A percentile compares a stretch with the other conserved stretches of the same genome.
Evolutionary conservation across 2,329 filamentous ascomycete species (phyloP).

Genomic region (Aureobasidium pullulans): DNA sequence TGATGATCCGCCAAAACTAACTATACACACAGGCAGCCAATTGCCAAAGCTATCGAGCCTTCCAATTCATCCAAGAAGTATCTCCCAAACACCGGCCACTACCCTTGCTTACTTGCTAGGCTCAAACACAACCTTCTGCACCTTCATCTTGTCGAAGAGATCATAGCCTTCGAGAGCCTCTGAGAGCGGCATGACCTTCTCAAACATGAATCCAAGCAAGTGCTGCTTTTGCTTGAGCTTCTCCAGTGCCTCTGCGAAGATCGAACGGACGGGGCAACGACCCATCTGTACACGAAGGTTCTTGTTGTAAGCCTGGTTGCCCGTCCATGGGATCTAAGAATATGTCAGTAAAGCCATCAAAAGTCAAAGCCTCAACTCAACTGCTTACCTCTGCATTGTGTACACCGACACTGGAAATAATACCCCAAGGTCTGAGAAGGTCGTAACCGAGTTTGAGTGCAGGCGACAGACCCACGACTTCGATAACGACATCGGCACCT

Average conservation of each 20-base stretch:
- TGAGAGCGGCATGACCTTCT: constrained; percentile 45
- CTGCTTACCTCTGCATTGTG: constrained; percentile 35
- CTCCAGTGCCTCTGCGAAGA: constrained; percentile 41
- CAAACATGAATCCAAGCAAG: constrained; percentile 45
- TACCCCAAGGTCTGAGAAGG: constrained; percentile 42
- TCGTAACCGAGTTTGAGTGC: constrained; percentile 43
- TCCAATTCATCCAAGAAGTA: neutral
- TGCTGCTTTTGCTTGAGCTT: constrained; percentile 42
- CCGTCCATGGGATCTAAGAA: constrained; percentile 37
- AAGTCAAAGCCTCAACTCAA: neutral
- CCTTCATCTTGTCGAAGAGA: constrained; percentile 47
- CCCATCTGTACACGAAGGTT: constrained; percentile 45
- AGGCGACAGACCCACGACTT: constrained; percentile 42
- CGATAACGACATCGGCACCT: constrained; percentile 76
- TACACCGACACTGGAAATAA: constrained; percentile 42
- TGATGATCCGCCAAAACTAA: no score
- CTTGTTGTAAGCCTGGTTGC: constrained; percentile 43
- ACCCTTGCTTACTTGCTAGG: neutral
- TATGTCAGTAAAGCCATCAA: neutral
- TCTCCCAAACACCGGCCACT: neutral
- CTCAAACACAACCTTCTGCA: constrained; percentile 44
- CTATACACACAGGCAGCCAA: neutral
- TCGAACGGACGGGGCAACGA: constrained; percentile 42
- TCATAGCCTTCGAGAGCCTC: constrained; percentile 46
- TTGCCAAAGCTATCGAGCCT: neutral